Conservation (phyloP, 805 yeast species). For the baker's yeast (Saccharomyces cerevisiae) region DNA sequence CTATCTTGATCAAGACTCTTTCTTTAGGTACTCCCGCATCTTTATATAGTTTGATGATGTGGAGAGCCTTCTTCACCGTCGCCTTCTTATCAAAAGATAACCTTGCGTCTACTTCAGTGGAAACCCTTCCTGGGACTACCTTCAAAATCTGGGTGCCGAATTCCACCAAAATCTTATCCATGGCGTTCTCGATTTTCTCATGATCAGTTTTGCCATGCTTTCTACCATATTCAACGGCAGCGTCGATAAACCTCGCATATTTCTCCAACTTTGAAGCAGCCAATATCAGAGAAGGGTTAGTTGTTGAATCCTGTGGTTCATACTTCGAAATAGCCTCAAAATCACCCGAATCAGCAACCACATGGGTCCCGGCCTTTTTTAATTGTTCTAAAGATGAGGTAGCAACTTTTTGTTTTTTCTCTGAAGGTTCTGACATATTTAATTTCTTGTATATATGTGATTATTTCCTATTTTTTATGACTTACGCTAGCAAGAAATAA, state of each 20-base stretch:
- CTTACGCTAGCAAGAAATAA: background rate
- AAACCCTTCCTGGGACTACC: constrained; percentile 97
- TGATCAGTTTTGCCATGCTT: constrained; percentile 41
- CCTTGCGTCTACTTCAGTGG: constrained; percentile 98
- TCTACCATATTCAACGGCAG: constrained; percentile 82
- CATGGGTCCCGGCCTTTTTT: constrained; percentile 90
- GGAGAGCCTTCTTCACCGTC: constrained; percentile 86
- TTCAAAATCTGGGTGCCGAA: constrained; percentile 89
- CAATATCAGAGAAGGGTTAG: constrained; percentile 93
- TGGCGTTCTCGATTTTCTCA: constrained; percentile 70
- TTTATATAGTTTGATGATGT: constrained; percentile 82
- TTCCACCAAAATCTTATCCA: constrained; percentile 89
- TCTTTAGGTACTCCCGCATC: constrained; percentile 79
- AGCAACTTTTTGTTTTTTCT: constrained; percentile 33
- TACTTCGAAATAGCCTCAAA: constrained; percentile 95
- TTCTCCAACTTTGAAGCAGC: constrained; percentile 90
- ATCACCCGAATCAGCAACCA: constrained; percentile 98
- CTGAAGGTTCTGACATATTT: constrained; percentile 19
- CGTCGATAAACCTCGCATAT: constrained; percentile 82
- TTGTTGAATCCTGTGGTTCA: constrained; percentile 98
- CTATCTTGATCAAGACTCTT: constrained; percentile 89
- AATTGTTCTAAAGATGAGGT: constrained; percentile 79
- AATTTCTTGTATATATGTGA: background rate
- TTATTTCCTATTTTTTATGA: background rate
- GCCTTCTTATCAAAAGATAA: constrained; percentile 92